Evolutionary conservation across 352 stramenopile species (phyloP), one percentile per base, ranked within the genome.

Genomic region (Phytopythium helicoides): DNA sequence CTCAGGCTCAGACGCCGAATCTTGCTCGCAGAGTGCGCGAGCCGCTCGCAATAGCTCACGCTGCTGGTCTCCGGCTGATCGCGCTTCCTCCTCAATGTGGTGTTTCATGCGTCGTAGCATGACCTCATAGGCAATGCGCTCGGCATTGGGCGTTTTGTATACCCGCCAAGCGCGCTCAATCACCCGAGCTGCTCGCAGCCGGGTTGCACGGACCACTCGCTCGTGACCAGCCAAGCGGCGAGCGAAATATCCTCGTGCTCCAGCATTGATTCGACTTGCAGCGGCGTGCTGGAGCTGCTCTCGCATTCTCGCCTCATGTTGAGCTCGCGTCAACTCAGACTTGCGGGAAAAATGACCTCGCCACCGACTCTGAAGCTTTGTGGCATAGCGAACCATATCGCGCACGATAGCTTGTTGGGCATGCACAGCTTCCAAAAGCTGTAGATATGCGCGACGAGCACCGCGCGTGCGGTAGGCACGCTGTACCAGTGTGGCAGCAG

Each of bases 1-100:
- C 39, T 90, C 80, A 0, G 68, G 49, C 31, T 91, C 82, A 0
- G 82, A 92, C 22, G 82, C 82, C 12, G 82, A 92, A 64, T 91
- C 80, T 15, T 62, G 72, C 47, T 88, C 70, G 12, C 73, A 60
- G 14, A 82, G 48, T 23, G 68, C 64, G 3, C 64, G 58, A 0
- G 77, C 75, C 33, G 77, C 79, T 15, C 74, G 68, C 16, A 91
- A 25, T 22, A 88, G 44, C 18, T 74, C 71, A 1, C 65, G 47
- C 47, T 88, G 75, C 35, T 87, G 73, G 11, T 47, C 51, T 26
- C 53, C 40, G 7, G 82, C 78, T 0, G 49, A 65, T 6, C 63
- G 49, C n/a, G 62, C 66, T 64, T 92, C 82, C 7, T 74, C 64
- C 0, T 73, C 41, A n/a, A 78, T 51, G 31, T 80, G 75, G 26